These are phyloP conservation scores for Hemisphaericaspora subhashii DNA, from an alignment of 1,139 yeast species.

Conservation along the genomic window DNA sequence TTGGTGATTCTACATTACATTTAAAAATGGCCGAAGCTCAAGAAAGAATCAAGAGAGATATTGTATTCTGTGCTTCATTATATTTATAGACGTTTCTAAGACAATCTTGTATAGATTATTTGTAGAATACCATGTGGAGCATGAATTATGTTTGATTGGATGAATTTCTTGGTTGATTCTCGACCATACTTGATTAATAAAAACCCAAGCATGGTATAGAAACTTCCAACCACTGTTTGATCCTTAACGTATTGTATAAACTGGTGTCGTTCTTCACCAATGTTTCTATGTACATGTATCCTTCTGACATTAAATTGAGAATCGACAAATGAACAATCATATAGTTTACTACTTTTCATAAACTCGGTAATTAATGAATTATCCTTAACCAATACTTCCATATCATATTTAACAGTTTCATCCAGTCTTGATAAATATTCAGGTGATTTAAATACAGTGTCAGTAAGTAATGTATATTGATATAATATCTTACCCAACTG, in stretches of 20 bases:
- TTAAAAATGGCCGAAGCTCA: conserved; percentile 91
- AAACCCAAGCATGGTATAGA: conserved; percentile 42
- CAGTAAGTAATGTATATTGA: conserved; percentile 6
- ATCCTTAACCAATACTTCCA: conserved; percentile 20
- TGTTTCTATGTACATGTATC: too few species aligned
- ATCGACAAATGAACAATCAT: conserved; percentile 13
- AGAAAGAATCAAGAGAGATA: conserved; percentile 92
- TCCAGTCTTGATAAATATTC: conserved; percentile 29
- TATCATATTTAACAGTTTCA: conserved; percentile 25
- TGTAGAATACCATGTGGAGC: conserved; percentile 27
- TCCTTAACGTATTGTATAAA: conserved; percentile 23
- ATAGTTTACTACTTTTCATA: conserved; percentile 34
- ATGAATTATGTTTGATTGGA: conserved; percentile 27
- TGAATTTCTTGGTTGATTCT: conserved; percentile 12
- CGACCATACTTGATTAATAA: conserved; percentile 31
- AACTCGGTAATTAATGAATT: conserved; percentile 26
- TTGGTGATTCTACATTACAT: conserved; percentile 88
- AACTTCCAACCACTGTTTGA: conserved; percentile 34
- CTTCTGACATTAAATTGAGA: too few species aligned
- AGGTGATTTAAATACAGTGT: conserved; percentile 27
- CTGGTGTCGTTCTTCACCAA: too few species aligned
- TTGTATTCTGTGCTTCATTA: conserved; percentile 94
- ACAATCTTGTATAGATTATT: conserved; percentile 8
- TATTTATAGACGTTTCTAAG: conserved; percentile 55
- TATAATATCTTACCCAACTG: conserved; percentile 12